Evolutionary conservation across 2,329 filamentous ascomycete species (phyloP), one percentile per base, ranked within the genome.

Genomic region (Lecanosticta acicola): DNA sequence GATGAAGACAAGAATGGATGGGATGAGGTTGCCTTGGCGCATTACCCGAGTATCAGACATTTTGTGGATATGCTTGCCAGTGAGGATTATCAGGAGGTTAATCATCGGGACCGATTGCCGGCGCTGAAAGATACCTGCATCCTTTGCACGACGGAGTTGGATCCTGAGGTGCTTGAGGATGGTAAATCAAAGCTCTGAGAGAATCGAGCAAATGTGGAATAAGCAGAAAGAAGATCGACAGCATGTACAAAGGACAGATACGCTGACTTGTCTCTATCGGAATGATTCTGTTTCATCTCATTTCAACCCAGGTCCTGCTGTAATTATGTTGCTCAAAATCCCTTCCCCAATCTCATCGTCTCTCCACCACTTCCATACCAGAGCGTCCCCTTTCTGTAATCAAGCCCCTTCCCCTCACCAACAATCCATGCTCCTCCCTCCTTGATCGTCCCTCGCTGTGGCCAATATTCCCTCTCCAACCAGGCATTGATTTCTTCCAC

Each of bases 291-390:
- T n/a, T n/a, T n/a, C n/a, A n/a, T n/a, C n/a, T n/a, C n/a, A n/a
- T n/a, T n/a, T n/a, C n/a, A n/a, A n/a, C n/a, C n/a, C n/a, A n/a
- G n/a, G n/a, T n/a, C n/a, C n/a, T n/a, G n/a, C n/a, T n/a, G n/a
- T n/a, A n/a, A n/a, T n/a, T n/a, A n/a, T n/a, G n/a, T n/a, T n/a
- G n/a, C n/a, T 45, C 34, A 72, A 48, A 74, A 75, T 1, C 71
- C 76, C 48, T 70, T 66, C 0, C 79, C 79, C 5, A 74, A 45
- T 48, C 70, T 60, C 14, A 94, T 74, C 3, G 80, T 84, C 53
- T 85, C 77, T 1, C 90, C 90, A 19, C 82, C 86, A 29, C 85
- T 52, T 2, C 72, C 91, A 69, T 95, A 96, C 89, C 90, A 97
- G 36, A 95, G 68, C 4, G 76, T 73, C 0, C 91, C 91, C 53